Conservation (phyloP, 192 early-diverging fungal genomes). For the Geranomyces variabilis region DNA sequence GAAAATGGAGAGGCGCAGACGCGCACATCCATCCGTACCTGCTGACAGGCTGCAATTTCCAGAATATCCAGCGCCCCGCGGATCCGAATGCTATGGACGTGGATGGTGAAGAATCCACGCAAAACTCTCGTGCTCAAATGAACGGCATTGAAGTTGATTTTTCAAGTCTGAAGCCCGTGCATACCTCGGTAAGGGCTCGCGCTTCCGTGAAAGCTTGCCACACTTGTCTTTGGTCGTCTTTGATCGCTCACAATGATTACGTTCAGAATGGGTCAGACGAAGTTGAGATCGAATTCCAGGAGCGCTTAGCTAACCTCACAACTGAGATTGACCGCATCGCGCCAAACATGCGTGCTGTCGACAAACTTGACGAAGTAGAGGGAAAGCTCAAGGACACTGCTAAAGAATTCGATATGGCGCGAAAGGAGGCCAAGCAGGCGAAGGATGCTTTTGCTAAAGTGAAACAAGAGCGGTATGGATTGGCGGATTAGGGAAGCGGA, state of each 20-base stretch:
- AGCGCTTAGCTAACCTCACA: constrained; percentile 59
- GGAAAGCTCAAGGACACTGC: constrained; percentile 77
- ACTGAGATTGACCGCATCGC: constrained; percentile 82
- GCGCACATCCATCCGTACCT: too few relatives aligned
- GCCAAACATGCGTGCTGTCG: constrained; percentile 89
- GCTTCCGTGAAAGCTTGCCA: not conserved
- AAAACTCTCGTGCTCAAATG: constrained; percentile 24
- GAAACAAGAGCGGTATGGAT: constrained; percentile 72
- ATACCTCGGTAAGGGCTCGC: constrained; percentile 43
- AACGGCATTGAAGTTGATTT: constrained; percentile 65
- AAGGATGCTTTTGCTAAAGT: constrained; percentile 81
- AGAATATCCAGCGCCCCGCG: too few relatives aligned
- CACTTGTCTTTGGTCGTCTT: not conserved
- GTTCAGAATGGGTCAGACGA: constrained; percentile 48
- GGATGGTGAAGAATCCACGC: constrained; percentile 12
- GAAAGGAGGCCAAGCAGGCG: constrained; percentile 77
- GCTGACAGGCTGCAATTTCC: too few relatives aligned
- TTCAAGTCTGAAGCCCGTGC: constrained; percentile 52
- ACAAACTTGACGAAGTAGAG: constrained; percentile 83
- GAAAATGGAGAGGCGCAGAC: too few relatives aligned
- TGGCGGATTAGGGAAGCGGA: too few relatives aligned
- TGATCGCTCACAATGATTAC: not conserved
- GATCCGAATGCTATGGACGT: constrained; percentile 37
- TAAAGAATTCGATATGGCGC: constrained; percentile 79
- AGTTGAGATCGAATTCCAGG: constrained; percentile 69